Base-by-base conservation (phyloP, 2,329 filamentous ascomycete genomes). In the Aspergillus tubingensis region DNA sequence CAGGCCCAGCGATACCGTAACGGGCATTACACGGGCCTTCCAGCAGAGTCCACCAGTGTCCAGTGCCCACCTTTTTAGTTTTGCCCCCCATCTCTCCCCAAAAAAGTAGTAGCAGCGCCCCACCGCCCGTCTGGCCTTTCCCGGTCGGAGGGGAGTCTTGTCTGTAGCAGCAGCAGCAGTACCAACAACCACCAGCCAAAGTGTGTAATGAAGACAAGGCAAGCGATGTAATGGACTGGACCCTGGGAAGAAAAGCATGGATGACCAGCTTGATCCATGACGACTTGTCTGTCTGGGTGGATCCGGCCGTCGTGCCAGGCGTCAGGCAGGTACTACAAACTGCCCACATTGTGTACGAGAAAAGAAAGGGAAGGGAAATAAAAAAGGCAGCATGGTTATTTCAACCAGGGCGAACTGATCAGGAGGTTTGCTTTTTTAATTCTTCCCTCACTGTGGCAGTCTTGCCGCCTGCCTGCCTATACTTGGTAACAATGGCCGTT, bases 1-100 rank as follows among this genome's bases (percentile, higher is more conserved):
- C 41, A 47, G 53, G 36, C 53, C 57, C 58, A 49, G 57, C 60
- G 56, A 62, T 62, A 54, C 65, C 53, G 61, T 60, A 64, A 59
- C 49, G 50, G 57, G 60, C 57, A 60, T 61, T 61, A 67, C 65
- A 65, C 62, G 60, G 65, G 57, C 64, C 60, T 60, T 59, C 11
- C 23, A 23, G 51, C 50, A 57, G 38, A 41, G 57, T 43, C 32
- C 27, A 48, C 30, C 30, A 36, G 30, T 36, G 56, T 54, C 41
- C 59, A 59, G 57, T 43, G 41, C 38, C 57, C 41, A 47, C 32
- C 38, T 41, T 44, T 54, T 53, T 62, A 48, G 48, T 52, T 54
- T 49, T 32, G 47, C 47, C 47, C 47, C 47, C 47, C 13, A 36
- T 36, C 32, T 36, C 32, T 36, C 32, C 32, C 32, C 32, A 36